Evolutionary conservation across 2,329 filamentous ascomycete genomes (phyloP), one percentile per base, ranked within the genome.

Genomic region (Xylaria sp.): DNA sequence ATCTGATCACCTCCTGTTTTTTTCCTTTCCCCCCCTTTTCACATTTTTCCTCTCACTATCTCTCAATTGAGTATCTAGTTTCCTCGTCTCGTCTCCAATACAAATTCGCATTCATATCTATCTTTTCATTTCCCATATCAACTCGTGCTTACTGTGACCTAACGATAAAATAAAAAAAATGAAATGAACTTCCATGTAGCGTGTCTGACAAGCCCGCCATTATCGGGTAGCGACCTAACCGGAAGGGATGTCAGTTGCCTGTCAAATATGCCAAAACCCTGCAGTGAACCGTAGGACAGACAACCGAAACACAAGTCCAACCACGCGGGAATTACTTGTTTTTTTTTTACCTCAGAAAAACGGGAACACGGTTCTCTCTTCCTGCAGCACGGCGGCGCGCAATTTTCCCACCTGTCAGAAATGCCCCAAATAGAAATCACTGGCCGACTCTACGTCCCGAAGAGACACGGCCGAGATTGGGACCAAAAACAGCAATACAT

Each of bases 251-350:
- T 59, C 51, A 47, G 59, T 50, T 30, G 23, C n/a, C 35, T 61
- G 59, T 58, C 52, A 53, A 53, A 51, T 37, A 57, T 62, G 66
- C 58, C 63, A 60, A 58, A 63, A 30, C 4, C 23, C 63, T 63
- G 63, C 63, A 63, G 59, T 67, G 63, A 62, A 56, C 65, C 59
- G 65, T 66, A 61, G 59, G 59, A 68, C 66, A 61, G 63, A 44
- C 59, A 30, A 30, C 23, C 4, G 23, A 30, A 4, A 30, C 23
- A 30, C 23, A 30, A 30, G 23, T 30, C 23, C 37, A 42, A 54
- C 48, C 37, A 58, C 48, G 55, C 63, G 59, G 68, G 65, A 70
- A 66, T 49, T 30, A 30, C 16, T 30, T 30, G 5, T 30, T 30
- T 30, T 30, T 49, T 9, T 6, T 19, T 42, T 13, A 9, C 4